Evolutionary conservation across 2,329 filamentous ascomycete genomes (phyloP).

Genomic region (Aspergillus sp.): DNA sequence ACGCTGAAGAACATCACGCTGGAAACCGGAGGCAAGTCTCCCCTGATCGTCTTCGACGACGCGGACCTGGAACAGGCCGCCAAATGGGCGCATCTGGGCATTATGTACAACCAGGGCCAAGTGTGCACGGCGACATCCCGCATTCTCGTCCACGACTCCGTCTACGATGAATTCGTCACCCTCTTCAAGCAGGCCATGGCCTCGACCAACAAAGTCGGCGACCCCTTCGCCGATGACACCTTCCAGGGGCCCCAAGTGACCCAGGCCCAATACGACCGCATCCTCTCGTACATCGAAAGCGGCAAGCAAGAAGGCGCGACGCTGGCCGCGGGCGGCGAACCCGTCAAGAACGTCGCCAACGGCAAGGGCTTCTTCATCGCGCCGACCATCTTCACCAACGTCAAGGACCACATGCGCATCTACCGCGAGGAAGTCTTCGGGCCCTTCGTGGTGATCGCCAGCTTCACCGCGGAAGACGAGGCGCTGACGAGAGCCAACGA

Average conservation of each 20-base stretch:
- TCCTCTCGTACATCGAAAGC: conserved; percentile 60
- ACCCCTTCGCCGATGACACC: conserved; percentile 29
- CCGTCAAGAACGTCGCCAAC: conserved; percentile 44
- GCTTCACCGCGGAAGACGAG: conserved; percentile 53
- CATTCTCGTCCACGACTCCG: conserved; percentile 51
- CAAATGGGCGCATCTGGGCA: conserved; percentile 56
- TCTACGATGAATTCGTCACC: conserved; percentile 26
- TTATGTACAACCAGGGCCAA: conserved; percentile 38
- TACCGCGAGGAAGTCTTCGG: conserved; percentile 58
- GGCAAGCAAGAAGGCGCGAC: conserved; percentile 65
- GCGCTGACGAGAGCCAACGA: conserved; percentile 52
- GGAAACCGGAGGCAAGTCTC: conserved; percentile 55
- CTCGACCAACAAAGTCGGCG: conserved; percentile 28
- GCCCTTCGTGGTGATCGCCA: conserved; percentile 51
- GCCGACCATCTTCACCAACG: conserved; percentile 52
- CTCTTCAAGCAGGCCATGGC: conserved; percentile 25
- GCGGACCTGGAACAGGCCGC: conserved; percentile 61
- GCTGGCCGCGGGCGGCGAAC: conserved; percentile 55
- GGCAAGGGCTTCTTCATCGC: conserved; percentile 59
- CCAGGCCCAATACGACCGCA: conserved; percentile 36
- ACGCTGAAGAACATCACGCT: conserved; percentile 31
- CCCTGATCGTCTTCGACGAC: conserved; percentile 56
- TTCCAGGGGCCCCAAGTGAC: conserved; percentile 32
- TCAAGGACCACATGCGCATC: conserved; percentile 51
- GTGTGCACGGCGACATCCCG: conserved; percentile 30